Conservation (phyloP, 1,284 basidiomycete species). For the Trichosporon sp. region DNA sequence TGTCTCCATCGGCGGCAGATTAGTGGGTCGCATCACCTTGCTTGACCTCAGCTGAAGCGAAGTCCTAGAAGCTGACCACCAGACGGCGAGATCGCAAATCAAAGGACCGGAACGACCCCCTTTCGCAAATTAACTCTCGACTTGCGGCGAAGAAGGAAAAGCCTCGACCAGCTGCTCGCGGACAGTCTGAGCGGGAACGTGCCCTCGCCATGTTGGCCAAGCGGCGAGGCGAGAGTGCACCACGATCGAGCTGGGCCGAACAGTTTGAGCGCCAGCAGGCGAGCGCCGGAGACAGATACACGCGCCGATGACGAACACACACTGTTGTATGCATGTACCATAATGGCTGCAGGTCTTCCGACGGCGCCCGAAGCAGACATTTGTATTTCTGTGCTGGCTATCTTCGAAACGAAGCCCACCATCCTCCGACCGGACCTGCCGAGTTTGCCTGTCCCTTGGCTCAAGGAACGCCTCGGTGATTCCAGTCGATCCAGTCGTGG, state of each 20-base stretch:
- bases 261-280: conserved; percentile 40
- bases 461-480: too few relatives aligned
- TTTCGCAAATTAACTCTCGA: conserved; percentile 33
- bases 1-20: too few relatives aligned
- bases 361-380: too few relatives aligned
- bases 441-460: too few relatives aligned
- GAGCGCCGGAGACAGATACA: conserved; percentile 31
- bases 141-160: conserved; percentile 7
- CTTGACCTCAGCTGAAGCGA: too few relatives aligned
- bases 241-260: conserved; percentile 24
- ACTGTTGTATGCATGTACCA: neutral
- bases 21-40: too few relatives aligned
- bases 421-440: too few relatives aligned
- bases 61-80: conserved; percentile 6
- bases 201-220: conserved; percentile 43
- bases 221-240: conserved; percentile 15
- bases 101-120: conserved; percentile 40
- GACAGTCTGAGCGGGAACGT: conserved; percentile 37
- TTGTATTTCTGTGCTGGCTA: too few relatives aligned
- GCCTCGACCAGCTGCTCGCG: neutral
- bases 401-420: too few relatives aligned
- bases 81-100: conserved; percentile 43
- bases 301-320: neutral
- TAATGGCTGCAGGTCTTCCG: neutral
- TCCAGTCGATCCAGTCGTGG: too few relatives aligned